Percentiles rank a stretch among this genome's conserved stretches.
Evolutionary conservation across 768 basidiomycete genomes (phyloP).

Genomic region (Suillus subaureus): DNA sequence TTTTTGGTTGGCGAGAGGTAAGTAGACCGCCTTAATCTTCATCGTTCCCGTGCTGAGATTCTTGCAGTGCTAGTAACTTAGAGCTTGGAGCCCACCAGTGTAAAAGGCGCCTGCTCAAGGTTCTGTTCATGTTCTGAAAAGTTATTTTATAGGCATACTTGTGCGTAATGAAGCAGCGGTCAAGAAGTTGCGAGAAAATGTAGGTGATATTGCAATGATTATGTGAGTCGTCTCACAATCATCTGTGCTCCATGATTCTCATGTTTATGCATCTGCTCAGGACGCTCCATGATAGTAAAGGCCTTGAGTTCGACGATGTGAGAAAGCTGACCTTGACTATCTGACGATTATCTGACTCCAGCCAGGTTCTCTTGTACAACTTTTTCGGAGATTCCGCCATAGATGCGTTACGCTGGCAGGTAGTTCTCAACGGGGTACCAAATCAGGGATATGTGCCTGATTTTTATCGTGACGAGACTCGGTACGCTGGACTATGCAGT

Average conservation of each 20-base stretch:
- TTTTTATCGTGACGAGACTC: slow-evolving; percentile 45
- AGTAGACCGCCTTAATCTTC: slow-evolving; percentile 6
- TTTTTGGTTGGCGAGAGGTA: slow-evolving; percentile 57
- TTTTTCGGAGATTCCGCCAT: slow-evolving; percentile 69
- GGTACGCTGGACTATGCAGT: slow-evolving; percentile 56
- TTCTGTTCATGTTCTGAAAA: not conserved
- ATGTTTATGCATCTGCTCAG: slow-evolving; percentile 12
- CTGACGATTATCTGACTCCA: not conserved
- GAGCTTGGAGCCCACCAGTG: slow-evolving; percentile 71
- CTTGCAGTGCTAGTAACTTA: slow-evolving; percentile 44
- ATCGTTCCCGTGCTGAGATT: slow-evolving; percentile 13
- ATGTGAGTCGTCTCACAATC: slow-evolving; percentile 42
- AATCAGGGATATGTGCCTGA: slow-evolving; percentile 39
- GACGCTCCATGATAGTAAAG: slow-evolving; percentile 36
- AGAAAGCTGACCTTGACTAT: not conserved
- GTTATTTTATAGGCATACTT: slow-evolving; percentile 56
- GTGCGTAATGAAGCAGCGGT: slow-evolving; percentile 62
- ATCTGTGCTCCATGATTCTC: not conserved
- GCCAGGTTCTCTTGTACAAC: slow-evolving; percentile 70
- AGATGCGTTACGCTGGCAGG: slow-evolving; percentile 56
- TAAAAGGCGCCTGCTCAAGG: slow-evolving; percentile 21
- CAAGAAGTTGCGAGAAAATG: slow-evolving; percentile 46
- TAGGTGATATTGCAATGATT: slow-evolving; percentile 63
- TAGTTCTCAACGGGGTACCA: slow-evolving; percentile 48
- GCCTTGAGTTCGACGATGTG: slow-evolving; percentile 28